A percentile compares a stretch with the other conserved stretches of the same genome.
These are phyloP conservation scores for Aspergillus jensenii DNA, from an alignment of 2,329 filamentous ascomycete species.

Conservation along the genomic window DNA sequence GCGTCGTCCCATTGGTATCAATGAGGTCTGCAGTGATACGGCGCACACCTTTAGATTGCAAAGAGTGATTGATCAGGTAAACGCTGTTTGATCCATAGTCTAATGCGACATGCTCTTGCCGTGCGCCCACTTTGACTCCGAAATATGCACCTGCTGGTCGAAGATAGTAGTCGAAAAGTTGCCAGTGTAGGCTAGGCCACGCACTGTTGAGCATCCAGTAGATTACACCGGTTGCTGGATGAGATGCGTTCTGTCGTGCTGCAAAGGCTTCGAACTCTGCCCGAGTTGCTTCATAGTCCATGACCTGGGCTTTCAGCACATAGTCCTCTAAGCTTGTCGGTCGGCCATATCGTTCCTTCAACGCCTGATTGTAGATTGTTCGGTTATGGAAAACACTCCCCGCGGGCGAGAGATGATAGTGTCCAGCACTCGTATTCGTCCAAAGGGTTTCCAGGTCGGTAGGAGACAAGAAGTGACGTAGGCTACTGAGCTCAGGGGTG, in stretches of 20 bases:
- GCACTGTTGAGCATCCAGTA: slow-evolving; percentile 70
- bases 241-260: slow-evolving; percentile 49
- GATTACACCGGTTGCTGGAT: slow-evolving; percentile 60
- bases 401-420: slow-evolving; percentile 62
- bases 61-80: slow-evolving; percentile 57
- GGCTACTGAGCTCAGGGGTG: slow-evolving; percentile 56
- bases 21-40: slow-evolving; percentile 53
- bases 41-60: slow-evolving; percentile 42
- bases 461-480: slow-evolving; percentile 54
- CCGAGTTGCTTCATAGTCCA: slow-evolving; percentile 64
- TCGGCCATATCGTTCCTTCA: slow-evolving; percentile 54
- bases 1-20: slow-evolving; percentile 45
- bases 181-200: slow-evolving; percentile 67
- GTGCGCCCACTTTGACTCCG: slow-evolving; percentile 54
- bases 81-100: slow-evolving; percentile 50
- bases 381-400: slow-evolving; percentile 57
- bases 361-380: slow-evolving; percentile 57
- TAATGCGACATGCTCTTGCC: slow-evolving; percentile 56
- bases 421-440: slow-evolving; percentile 51
- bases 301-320: slow-evolving; percentile 59
- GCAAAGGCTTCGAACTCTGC: slow-evolving; percentile 60
- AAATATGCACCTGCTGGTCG: slow-evolving; percentile 60
- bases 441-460: slow-evolving; percentile 57
- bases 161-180: slow-evolving; percentile 64
- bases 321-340: slow-evolving; percentile 58